Evolutionary conservation across 1,139 yeast species (phyloP), one percentile per base, ranked within the genome.

Genomic region (Debaryomycetaceae sp.): DNA sequence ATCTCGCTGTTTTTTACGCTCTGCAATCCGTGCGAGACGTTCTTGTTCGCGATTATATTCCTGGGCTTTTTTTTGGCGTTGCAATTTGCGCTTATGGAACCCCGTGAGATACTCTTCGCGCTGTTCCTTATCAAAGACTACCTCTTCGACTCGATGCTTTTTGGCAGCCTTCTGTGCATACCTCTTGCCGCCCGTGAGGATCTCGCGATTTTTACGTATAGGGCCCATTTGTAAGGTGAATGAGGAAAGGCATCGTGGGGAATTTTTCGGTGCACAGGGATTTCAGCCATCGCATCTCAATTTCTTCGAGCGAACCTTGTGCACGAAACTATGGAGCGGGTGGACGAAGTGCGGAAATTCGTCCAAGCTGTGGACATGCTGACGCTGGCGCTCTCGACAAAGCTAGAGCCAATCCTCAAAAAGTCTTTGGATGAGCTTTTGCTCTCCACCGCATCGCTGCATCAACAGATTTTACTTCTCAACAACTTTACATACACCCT

Each of bases 1-100:
- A 15, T 79, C 80, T 39, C 87, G 63, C 20, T 75, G 48, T 40
- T 68, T 60, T 43, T 75, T 73, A 37, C 95, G 67, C 46, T 82
- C 94, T 39, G 79, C 92, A n/a, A 85, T 62, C 43, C 72, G 71
- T 3, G 73, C 75, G 37, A 75, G 58, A 38, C 87, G 65, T 5
- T 77, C 93, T 45, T 78, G 82, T 48, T 86, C 95, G 41, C 78
- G 74, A 30, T 68, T 70, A 42, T 66, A 74, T 35, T 72, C 81
- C 39, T 73, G 75, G 0, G 97, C 97, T 41, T 77, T 77, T 56
- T 85, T 87, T 55, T 81, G 82, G 51, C 97, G 68, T 46, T 81
- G 81, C 14, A 87, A 49, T 53, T 90, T 90, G 47, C 98, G 71
- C 56, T 90, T 90, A 53, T 90, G 98, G 51, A 90, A 90, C 21